Base-by-base conservation (phyloP, 257 asterid genomes). In the Eucommia ulmoides region DNA sequence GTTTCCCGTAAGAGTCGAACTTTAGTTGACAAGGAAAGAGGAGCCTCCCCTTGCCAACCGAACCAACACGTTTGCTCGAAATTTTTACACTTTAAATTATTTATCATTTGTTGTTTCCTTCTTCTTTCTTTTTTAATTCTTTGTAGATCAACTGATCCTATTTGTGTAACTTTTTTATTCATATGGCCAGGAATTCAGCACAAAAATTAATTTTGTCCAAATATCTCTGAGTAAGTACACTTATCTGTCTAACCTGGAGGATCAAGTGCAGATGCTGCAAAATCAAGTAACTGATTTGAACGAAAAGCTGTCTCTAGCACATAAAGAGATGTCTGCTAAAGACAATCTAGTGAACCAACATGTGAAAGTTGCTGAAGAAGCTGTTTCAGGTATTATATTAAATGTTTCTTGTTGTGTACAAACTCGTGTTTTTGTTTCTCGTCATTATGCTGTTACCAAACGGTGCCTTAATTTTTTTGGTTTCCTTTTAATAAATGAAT, bases 331-430 rank as follows among this genome's bases (percentile, higher is more conserved):
- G 73, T 77, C 78, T 7, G 63, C 69, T 38, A 86, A 91, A 66
- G 99, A 86, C 45, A 78, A 56, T 70, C 64, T 83, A 61, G 99
- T 86, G 65, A 91, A 91, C 60, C 98, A 91, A 46, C 99, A 91
- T 45, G 80, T 87, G 41, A 91, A 91, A 75, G 96, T 91, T 62
- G 99, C 99, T 61, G 96, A 91, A 76, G 96, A 91, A 61, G 99
- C 99, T 48, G 93, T 91, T 54, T 83, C 99, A 83, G 99, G 99
- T 88, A 61, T 59, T 59, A 53, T 41, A 10, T 24, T 50, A 18
- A 35, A 10, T 18, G 3, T 18, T 10, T 35, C 15, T 18, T 3
- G n/a, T 35, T 35, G 11, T 35, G 44, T 18, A 35, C 44, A 4
- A 10, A 35, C 15, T 35, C 5, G 2, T 35, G 16, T 5, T 35